phyloP scores from a whole-genome alignment of 2,329 filamentous ascomycete species.

The Chaetomium strumarium region DNA sequence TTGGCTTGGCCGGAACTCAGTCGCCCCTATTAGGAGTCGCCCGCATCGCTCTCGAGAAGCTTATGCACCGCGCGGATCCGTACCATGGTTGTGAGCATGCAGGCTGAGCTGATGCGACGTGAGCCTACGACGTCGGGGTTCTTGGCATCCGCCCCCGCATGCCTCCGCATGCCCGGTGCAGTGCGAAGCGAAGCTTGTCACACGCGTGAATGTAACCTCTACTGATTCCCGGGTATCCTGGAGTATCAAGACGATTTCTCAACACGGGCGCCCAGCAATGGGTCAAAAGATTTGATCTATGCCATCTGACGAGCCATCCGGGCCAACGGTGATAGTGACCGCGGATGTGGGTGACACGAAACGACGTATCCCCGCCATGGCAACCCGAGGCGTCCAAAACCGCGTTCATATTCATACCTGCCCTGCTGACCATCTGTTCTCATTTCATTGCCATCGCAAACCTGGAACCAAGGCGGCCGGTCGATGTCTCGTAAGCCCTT shows the following conservation, averaged over 20 bases:
- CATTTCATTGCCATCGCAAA: not conserved
- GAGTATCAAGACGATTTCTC: slow-evolving; percentile 51
- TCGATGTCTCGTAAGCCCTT: not conserved
- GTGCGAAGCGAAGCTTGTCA: not conserved
- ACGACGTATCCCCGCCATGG: slow-evolving; percentile 18
- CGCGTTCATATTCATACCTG: not conserved
- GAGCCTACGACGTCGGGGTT: too few relatives aligned
- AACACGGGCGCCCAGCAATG: slow-evolving; percentile 53
- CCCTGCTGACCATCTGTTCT: not conserved
- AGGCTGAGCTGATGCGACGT: not conserved
- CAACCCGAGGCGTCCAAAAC: not conserved
- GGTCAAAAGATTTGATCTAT: slow-evolving; percentile 41
- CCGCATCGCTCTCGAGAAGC: not conserved
- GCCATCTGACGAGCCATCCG: slow-evolving; percentile 50
- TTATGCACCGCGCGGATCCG: too few relatives aligned
- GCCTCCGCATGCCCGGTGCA: not conserved
- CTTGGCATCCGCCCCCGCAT: too few relatives aligned
- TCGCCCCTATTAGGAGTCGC: not conserved
- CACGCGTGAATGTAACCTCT: slow-evolving; percentile 46
- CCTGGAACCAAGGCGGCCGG: too few relatives aligned
- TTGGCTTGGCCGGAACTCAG: slow-evolving; percentile 7
- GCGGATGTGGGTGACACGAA: slow-evolving; percentile 41
- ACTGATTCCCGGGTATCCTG: slow-evolving; percentile 52
- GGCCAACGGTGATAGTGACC: slow-evolving; percentile 37
- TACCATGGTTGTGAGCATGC: not conserved